A percentile compares a stretch with the other conserved stretches of the same genome.
These are phyloP conservation scores for Chenopodium formosanum DNA, from an alignment of 148 eudicot species.

Conservation along the genomic window DNA sequence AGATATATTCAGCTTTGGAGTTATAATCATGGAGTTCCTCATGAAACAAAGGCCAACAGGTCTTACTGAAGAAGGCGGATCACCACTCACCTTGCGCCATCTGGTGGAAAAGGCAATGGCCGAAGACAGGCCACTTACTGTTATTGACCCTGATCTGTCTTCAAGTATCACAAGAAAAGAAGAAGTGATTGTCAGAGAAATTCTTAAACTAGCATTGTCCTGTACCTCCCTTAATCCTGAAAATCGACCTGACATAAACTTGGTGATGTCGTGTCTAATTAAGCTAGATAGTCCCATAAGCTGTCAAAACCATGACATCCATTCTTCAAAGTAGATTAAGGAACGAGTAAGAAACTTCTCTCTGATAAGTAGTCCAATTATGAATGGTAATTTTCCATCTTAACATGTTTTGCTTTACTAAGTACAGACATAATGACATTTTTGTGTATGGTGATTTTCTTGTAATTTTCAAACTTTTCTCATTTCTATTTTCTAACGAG, in stretches of 20 bases:
- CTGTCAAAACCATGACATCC: not conserved
- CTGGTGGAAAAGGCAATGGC: constrained; percentile 50
- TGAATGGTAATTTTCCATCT: too few relatives aligned
- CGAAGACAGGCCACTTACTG: constrained; percentile 31
- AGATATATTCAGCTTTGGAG: constrained; percentile 87
- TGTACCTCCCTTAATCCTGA: constrained; percentile 67
- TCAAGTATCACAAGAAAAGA: constrained; percentile 39
- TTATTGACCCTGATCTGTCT: constrained; percentile 55
- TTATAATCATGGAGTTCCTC: constrained; percentile 69
- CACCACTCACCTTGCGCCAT: constrained; percentile 61
- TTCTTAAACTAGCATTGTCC: constrained; percentile 69
- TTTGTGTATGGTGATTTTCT: too few relatives aligned
- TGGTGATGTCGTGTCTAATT: constrained; percentile 50
- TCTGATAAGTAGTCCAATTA: too few relatives aligned
- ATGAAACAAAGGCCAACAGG: constrained; percentile 74
- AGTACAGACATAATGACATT: too few relatives aligned
- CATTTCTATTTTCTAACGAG: too few relatives aligned
- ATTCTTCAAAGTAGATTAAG: not conserved
- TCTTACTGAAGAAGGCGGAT: constrained; percentile 46
- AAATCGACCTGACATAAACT: constrained; percentile 58
- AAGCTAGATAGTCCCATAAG: constrained; percentile 34
- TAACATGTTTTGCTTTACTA: too few relatives aligned
- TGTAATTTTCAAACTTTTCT: too few relatives aligned
- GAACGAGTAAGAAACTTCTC: not conserved
- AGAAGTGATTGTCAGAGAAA: constrained; percentile 38